Base-by-base conservation (phyloP, 768 basidiomycete genomes). In the Trametes punicea region DNA sequence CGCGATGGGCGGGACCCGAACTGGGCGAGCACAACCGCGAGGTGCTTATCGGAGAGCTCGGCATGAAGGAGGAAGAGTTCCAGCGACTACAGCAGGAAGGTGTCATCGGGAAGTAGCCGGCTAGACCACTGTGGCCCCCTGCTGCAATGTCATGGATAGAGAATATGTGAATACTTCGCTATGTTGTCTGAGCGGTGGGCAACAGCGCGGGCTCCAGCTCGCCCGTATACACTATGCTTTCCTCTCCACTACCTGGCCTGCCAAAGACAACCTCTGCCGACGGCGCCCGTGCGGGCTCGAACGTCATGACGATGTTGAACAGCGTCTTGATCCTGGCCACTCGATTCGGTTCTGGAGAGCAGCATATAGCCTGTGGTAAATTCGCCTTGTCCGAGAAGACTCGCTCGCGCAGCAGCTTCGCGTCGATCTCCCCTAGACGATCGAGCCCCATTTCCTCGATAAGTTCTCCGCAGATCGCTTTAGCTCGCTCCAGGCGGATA, bases 1-100 rank as follows among this genome's bases (percentile, higher is more conserved):
- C 85, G 1, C 77, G 74, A 58, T 88, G 85, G 85, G 85, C 84
- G 25, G 86, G 85, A 0, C 86, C 85, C 2, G 75, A 85, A 57
- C 70, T 88, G n/a, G 87, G 87, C 3, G 67, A 65, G 25, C 70
- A 73, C 44, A 72, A 68, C 49, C 61, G 59, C n/a, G 71, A 73
- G 56, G 69, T 73, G 36, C 53, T 73, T 8, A 46, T 64, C 20
- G 65, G 57, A 1, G 65, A 69, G 47, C 58, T 73, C 21, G 70
- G 68, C 2, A 46, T 73, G 2, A 51, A 63, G 0, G 61, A 58
- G 9, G 65, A 63, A 3, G 69, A 71, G 47, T 55, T 72, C 20
- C 44, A 29, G 4, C 29, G 34, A 27, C 60, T 71, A 8, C 61
- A 65, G 46, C 54, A 51, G 15, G 46, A 51, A 7, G 70, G 69